A percentile compares a stretch with the other conserved stretches of the same genome.
Conservation (phyloP, 306 rosid species). For the Begonia peltatifolia region DNA sequence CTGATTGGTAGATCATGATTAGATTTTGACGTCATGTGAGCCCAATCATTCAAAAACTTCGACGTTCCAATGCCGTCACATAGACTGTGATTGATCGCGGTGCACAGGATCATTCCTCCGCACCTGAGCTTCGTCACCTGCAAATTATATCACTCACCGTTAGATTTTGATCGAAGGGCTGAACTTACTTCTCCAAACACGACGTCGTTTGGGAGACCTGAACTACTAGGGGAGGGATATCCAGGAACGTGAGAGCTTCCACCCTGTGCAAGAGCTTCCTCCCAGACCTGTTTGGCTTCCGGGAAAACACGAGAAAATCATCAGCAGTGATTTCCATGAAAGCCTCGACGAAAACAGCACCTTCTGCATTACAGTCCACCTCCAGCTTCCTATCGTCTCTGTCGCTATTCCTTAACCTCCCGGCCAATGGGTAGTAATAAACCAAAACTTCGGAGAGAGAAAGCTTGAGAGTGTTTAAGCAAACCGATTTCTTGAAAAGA, state of each 20-base stretch:
- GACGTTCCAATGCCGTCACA: slow-evolving; percentile 82
- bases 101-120: slow-evolving; percentile 76
- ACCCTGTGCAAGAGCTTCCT: slow-evolving; percentile 48
- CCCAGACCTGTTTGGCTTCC: slow-evolving; percentile 57
- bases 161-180: too few relatives aligned
- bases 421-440: slow-evolving; percentile 77
- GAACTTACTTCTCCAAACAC: too few relatives aligned
- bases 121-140: slow-evolving; percentile 57
- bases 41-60: slow-evolving; percentile 71
- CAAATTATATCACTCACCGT: too few relatives aligned
- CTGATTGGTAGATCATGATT: slow-evolving; percentile 13
- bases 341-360: slow-evolving; percentile 67
- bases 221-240: slow-evolving; percentile 72
- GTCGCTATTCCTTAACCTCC: slow-evolving; percentile 31
- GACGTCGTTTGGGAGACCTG: slow-evolving; percentile 30
- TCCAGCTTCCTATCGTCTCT: slow-evolving; percentile 46
- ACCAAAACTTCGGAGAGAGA: slow-evolving; percentile 56
- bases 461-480: slow-evolving; percentile 28
- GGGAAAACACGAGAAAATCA: slow-evolving; percentile 33
- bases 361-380: slow-evolving; percentile 75
- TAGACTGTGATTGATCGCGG: slow-evolving; percentile 66
- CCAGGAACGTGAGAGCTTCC: slow-evolving; percentile 47
- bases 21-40: slow-evolving; percentile 24
- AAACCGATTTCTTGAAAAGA: slow-evolving; percentile 38
- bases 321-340: slow-evolving; percentile 50